Conservation (phyloP, 768 basidiomycete species). For the Strobilomyces dryophilus region DNA sequence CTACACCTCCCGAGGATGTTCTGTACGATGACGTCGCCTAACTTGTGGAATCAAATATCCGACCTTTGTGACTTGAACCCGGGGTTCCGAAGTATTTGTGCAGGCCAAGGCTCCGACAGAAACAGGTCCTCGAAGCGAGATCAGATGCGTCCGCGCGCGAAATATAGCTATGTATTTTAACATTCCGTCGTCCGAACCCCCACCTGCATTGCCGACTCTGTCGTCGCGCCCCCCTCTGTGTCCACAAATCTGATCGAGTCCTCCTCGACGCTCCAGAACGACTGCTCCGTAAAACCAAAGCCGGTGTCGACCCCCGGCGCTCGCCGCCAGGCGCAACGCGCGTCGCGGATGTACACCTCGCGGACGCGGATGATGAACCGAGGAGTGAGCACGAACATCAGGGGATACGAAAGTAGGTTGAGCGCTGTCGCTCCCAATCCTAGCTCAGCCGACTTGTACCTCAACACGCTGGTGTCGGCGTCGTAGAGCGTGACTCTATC, state of each 20-base stretch:
- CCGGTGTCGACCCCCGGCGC: neutral
- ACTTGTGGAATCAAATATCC: neutral
- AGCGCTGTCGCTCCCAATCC: neutral
- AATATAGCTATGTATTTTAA: too few species aligned
- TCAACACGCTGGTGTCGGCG: neutral
- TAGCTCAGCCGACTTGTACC: too few species aligned
- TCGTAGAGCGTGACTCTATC: neutral
- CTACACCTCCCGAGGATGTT: neutral
- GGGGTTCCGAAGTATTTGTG: too few species aligned
- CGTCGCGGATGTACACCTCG: neutral
- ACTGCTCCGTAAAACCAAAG: neutral
- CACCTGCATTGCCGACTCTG: too few species aligned
- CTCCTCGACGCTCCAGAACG: neutral
- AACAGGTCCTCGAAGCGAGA: too few species aligned
- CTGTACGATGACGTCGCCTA: conserved; percentile 1
- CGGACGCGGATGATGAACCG: conserved; percentile 1
- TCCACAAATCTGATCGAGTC: neutral
- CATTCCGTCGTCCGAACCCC: too few species aligned
- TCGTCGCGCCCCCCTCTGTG: too few species aligned
- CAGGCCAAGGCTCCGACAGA: too few species aligned
- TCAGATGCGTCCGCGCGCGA: too few species aligned
- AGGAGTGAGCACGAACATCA: neutral
- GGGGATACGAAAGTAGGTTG: neutral
- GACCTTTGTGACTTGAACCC: neutral
- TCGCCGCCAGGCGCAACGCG: too few species aligned